Conservation (phyloP, 805 yeast genomes). For the Saturnispora halmiae region DNA sequence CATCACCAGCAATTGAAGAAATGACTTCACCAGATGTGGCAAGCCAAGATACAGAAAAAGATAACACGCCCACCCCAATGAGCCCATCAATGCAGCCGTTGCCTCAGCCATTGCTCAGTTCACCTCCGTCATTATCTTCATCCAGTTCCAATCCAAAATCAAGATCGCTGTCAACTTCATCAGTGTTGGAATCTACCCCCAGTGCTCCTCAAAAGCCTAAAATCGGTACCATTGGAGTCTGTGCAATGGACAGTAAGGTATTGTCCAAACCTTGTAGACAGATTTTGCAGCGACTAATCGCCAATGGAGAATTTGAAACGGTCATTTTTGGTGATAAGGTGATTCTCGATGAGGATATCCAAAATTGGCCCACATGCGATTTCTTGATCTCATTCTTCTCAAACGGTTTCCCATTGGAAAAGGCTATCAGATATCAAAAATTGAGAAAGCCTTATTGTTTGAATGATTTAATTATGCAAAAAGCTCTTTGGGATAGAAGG, state of each 20-base stretch:
- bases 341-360: conserved; percentile 83
- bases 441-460: conserved; percentile 83
- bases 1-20: conserved; percentile 3
- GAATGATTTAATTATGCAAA: conserved; percentile 85
- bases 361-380: conserved; percentile 99
- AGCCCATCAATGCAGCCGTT: background rate
- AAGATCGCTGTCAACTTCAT: conserved; percentile 27
- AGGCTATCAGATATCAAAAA: conserved; percentile 85
- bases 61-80: background rate
- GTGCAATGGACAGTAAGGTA: conserved; percentile 98
- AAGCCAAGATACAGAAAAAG: too few relatives aligned
- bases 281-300: conserved; percentile 78
- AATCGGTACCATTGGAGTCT: conserved; percentile 92
- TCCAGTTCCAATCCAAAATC: conserved; percentile 15
- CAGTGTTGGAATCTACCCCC: conserved; percentile 10
- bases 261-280: conserved; percentile 92
- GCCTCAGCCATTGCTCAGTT: conserved; percentile 1
- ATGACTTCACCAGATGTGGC: too few relatives aligned
- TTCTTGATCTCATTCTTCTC: conserved; percentile 88
- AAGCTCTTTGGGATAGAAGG: conserved; percentile 95
- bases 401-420: conserved; percentile 92
- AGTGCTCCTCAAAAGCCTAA: conserved; percentile 49
- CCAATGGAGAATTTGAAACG: conserved; percentile 92
- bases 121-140: conserved; percentile 12
- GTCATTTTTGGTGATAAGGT: conserved; percentile 96